phyloP scores from a whole-genome alignment of 352 stramenopile species.

The Globisporangium paddicum region DNA sequence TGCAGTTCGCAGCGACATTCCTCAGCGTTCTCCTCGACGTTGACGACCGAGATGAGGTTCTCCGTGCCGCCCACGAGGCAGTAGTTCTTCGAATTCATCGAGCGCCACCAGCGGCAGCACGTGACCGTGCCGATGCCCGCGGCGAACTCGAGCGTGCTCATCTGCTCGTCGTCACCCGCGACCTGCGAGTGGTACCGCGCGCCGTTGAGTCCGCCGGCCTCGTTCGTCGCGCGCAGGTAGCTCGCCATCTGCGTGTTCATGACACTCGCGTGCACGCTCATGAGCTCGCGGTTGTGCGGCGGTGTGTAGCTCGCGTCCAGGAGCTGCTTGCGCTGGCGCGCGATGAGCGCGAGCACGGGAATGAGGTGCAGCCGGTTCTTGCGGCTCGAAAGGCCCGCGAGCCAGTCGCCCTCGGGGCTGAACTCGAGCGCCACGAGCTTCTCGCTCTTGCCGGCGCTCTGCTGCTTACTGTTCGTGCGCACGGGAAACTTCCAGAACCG shows the following conservation, averaged over 20 bases:
- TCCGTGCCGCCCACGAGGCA: constrained; percentile 74
- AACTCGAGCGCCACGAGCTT: constrained; percentile 68
- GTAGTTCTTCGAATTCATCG: constrained; percentile 81
- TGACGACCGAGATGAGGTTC: constrained; percentile 81
- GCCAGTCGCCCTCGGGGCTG: constrained; percentile 82
- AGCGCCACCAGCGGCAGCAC: constrained; percentile 76
- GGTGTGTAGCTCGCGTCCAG: constrained; percentile 52
- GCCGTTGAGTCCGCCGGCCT: constrained; percentile 72
- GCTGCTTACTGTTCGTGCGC: constrained; percentile 59
- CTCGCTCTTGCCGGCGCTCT: constrained; percentile 40
- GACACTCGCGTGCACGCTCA: constrained; percentile 62
- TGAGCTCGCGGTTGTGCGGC: constrained; percentile 55
- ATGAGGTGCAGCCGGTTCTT: constrained; percentile 80
- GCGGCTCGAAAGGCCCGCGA: constrained; percentile 62
- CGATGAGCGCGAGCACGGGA: constrained; percentile 58
- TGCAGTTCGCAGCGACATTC: constrained; percentile 79
- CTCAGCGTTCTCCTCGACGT: constrained; percentile 82
- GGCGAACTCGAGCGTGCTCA: constrained; percentile 82
- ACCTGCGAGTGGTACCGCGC: constrained; percentile 81
- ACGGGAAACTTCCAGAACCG: constrained; percentile 72
- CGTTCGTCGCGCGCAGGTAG: constrained; percentile 78
- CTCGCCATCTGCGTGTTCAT: constrained; percentile 84
- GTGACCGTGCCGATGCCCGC: constrained; percentile 61
- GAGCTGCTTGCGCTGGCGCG: constrained; percentile 45
- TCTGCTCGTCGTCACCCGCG: constrained; percentile 73